Percentiles rank a stretch among this genome's conserved stretches.
Conservation (phyloP, 108 stramenopile species). For the Parmales sp. region DNA sequence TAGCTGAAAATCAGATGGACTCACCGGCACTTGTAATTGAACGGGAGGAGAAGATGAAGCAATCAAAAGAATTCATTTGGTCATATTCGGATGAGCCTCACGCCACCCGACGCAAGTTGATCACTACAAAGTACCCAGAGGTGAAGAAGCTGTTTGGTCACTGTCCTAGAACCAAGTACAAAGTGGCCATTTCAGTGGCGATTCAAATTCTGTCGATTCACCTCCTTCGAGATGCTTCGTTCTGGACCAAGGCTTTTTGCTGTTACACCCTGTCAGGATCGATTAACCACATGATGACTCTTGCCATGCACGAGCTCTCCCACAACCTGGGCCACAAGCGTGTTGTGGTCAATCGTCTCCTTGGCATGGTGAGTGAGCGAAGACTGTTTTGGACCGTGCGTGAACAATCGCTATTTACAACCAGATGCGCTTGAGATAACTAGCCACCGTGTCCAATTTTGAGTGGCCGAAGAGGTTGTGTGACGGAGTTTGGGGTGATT, state of each 20-base stretch:
- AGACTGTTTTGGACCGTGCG: too few species aligned
- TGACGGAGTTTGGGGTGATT: too few species aligned
- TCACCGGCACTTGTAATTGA: slow-evolving; percentile 33
- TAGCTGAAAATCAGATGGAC: too few species aligned
- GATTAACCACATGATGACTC: slow-evolving; percentile 68
- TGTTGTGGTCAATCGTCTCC: slow-evolving; percentile 48
- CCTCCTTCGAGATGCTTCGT: slow-evolving; percentile 39
- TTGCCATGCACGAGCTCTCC: slow-evolving; percentile 80
- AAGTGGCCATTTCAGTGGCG: slow-evolving; percentile 38
- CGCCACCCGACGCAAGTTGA: slow-evolving; percentile 51
- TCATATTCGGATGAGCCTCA: slow-evolving; percentile 43
- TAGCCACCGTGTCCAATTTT: too few species aligned
- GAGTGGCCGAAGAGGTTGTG: too few species aligned
- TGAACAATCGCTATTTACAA: too few species aligned
- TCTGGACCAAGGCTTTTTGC: slow-evolving; percentile 25
- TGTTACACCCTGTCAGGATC: slow-evolving; percentile 32
- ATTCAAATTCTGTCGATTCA: slow-evolving; percentile 50
- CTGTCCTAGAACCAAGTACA: slow-evolving; percentile 53
- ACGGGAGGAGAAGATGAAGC: slow-evolving; percentile 21
- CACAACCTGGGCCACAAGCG: slow-evolving; percentile 76
- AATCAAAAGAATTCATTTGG: slow-evolving; percentile 34
- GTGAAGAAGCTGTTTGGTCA: slow-evolving; percentile 70
- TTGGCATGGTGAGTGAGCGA: too few species aligned
- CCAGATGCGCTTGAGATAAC: too few species aligned
- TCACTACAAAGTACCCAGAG: slow-evolving; percentile 62